Conservation (phyloP, 2,329 filamentous ascomycete species). For the Alternaria hordeiaustralica region DNA sequence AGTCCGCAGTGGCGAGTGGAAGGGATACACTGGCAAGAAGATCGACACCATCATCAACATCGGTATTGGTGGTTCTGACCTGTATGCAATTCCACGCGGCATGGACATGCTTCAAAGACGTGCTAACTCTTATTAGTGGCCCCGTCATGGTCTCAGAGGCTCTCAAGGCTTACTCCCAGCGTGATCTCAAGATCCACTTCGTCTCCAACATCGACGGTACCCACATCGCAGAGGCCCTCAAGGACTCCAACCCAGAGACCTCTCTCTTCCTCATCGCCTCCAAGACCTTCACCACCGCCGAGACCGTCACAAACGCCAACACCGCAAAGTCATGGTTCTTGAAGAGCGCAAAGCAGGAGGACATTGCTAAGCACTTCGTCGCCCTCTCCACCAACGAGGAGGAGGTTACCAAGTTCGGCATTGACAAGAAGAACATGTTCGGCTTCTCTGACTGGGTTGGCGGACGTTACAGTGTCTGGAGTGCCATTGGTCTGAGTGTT, state of each 20-base stretch:
- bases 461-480: conserved; percentile 98
- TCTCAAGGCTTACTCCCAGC: conserved; percentile 90
- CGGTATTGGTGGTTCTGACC: conserved; percentile 96
- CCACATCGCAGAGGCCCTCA: conserved; percentile 92
- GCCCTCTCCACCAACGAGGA: conserved; percentile 94
- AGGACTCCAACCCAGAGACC: conserved; percentile 89
- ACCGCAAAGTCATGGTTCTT: conserved; percentile 98
- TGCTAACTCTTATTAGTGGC: conserved; percentile 61
- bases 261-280: conserved; percentile 98
- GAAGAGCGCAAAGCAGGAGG: conserved; percentile 76
- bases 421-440: conserved; percentile 99
- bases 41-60: conserved; percentile 97
- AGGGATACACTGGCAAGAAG: conserved; percentile 96
- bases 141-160: conserved; percentile 99
- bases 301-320: conserved; percentile 97
- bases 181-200: conserved; percentile 89
- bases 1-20: conserved; percentile 94
- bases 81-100: conserved; percentile 69
- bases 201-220: conserved; percentile 99
- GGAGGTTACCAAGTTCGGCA: conserved; percentile 98
- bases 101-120: neutral
- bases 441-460: conserved; percentile 99
- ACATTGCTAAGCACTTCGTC: conserved; percentile 98
- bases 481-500: conserved; percentile 94
- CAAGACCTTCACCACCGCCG: conserved; percentile 99